A percentile compares a stretch with the other conserved stretches of the same genome.
Conservation (phyloP, 108 stramenopile species). For the Nitzschia palea region DNA sequence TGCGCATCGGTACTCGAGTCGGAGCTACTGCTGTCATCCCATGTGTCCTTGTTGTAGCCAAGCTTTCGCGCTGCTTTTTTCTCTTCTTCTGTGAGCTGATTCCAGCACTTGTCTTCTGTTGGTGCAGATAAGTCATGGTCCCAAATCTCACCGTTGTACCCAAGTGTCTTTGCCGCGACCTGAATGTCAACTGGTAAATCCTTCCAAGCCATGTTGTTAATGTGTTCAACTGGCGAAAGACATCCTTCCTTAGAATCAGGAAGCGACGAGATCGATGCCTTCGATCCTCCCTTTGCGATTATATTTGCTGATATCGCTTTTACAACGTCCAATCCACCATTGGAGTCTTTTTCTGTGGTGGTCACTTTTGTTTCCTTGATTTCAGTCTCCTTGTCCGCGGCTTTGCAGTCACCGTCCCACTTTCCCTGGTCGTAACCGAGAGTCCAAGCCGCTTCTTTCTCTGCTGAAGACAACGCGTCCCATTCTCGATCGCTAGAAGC, state of each 20-base stretch:
- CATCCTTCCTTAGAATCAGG: too few relatives aligned
- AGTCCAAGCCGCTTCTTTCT: conserved; percentile 29
- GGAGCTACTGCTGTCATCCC: conserved; percentile 26
- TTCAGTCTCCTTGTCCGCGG: background rate
- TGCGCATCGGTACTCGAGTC: too few relatives aligned
- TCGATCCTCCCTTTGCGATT: too few relatives aligned
- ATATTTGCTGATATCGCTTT: too few relatives aligned
- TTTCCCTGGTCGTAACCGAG: conserved; percentile 45
- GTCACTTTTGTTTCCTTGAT: background rate
- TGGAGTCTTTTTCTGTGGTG: background rate
- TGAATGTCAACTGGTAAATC: conserved; percentile 21
- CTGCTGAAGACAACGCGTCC: conserved; percentile 1
- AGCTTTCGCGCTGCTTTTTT: conserved; percentile 34
- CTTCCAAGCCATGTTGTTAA: background rate
- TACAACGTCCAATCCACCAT: too few relatives aligned
- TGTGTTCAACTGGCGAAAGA: too few relatives aligned
- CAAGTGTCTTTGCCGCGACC: conserved; percentile 28
- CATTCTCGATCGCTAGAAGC: background rate
- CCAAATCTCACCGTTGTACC: conserved; percentile 37
- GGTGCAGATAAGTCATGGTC: background rate
- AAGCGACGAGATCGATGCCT: too few relatives aligned
- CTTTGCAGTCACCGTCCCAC: conserved; percentile 41
- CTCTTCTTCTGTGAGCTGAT: conserved; percentile 35
- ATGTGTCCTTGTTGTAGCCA: conserved; percentile 33
- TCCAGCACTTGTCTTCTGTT: conserved; percentile 29